These are phyloP conservation scores for Pythium aristosporum DNA, from an alignment of 352 stramenopile genomes.

Conservation along the genomic window DNA sequence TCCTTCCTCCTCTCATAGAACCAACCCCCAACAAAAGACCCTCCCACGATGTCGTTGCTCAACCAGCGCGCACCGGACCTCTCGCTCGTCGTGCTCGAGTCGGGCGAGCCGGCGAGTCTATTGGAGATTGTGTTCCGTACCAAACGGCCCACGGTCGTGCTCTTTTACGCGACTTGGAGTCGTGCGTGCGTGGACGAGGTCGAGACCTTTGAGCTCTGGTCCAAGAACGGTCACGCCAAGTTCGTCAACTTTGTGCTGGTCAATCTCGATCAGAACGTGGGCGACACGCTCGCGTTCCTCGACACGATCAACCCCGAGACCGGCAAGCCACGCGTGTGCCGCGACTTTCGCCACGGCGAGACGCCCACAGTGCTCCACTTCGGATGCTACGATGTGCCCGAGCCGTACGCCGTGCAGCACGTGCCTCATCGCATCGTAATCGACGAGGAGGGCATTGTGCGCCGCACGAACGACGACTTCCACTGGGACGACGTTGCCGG, in stretches of 20 bases:
- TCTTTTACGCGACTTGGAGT: constrained; percentile 72
- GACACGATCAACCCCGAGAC: constrained; percentile 39
- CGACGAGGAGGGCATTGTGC: constrained; percentile 42
- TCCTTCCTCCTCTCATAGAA: not conserved
- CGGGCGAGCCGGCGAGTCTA: constrained; percentile 37
- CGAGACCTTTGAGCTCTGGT: constrained; percentile 56
- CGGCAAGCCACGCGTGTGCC: constrained; percentile 45
- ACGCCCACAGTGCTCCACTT: constrained; percentile 56
- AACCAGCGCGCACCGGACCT: constrained; percentile 53
- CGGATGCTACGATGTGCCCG: constrained; percentile 44
- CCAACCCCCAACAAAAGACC: not conserved
- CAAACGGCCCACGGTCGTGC: constrained; percentile 42
- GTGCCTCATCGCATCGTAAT: constrained; percentile 57
- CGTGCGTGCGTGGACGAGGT: constrained; percentile 49
- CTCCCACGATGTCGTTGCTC: constrained; percentile 41
- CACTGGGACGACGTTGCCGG: constrained; percentile 61
- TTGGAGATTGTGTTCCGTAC: constrained; percentile 34
- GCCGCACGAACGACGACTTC: constrained; percentile 57
- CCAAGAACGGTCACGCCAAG: constrained; percentile 45
- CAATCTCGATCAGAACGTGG: constrained; percentile 61
- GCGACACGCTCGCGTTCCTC: constrained; percentile 47
- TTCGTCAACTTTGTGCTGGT: constrained; percentile 63
- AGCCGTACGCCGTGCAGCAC: constrained; percentile 49
- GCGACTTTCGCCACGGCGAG: constrained; percentile 43
- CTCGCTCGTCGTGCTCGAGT: constrained; percentile 52